phyloP scores from a whole-genome alignment of 371 early-diverging fungal species.

The Mortierella sp. region DNA sequence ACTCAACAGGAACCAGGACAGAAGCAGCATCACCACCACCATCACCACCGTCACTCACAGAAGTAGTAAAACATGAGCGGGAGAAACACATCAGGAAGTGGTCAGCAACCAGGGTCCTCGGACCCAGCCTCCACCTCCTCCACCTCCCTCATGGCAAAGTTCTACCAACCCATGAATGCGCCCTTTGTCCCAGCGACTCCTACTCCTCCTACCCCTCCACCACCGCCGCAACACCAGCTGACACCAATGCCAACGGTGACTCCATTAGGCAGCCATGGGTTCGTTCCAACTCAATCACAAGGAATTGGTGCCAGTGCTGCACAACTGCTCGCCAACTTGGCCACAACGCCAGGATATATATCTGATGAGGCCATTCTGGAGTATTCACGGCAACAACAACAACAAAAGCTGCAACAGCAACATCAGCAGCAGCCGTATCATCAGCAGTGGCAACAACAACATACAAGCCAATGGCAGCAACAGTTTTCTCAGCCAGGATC shows the following conservation, averaged over 20 bases:
- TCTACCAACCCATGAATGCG: conserved; percentile 55
- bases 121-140: conserved; percentile 13
- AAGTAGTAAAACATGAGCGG: neutral
- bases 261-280: neutral
- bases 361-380: conserved; percentile 43
- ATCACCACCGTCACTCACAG: neutral
- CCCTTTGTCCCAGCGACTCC: neutral
- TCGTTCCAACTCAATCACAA: neutral
- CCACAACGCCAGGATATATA: conserved; percentile 43
- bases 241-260: neutral
- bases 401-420: neutral
- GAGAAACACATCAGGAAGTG: neutral
- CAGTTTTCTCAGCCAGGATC: conserved; percentile 7
- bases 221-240: neutral
- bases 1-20: neutral
- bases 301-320: conserved; percentile 37
- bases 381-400: conserved; percentile 23
- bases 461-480: conserved; percentile 15
- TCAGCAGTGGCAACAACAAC: conserved; percentile 21
- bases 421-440: conserved; percentile 9
- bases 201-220: neutral
- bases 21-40: neutral
- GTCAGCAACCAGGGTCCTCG: neutral
- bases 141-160: conserved; percentile 46
- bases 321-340: conserved; percentile 34